phyloP scores from a whole-genome alignment of 495 filamentous ascomycete species.

The Astrocystis sublimbata region DNA sequence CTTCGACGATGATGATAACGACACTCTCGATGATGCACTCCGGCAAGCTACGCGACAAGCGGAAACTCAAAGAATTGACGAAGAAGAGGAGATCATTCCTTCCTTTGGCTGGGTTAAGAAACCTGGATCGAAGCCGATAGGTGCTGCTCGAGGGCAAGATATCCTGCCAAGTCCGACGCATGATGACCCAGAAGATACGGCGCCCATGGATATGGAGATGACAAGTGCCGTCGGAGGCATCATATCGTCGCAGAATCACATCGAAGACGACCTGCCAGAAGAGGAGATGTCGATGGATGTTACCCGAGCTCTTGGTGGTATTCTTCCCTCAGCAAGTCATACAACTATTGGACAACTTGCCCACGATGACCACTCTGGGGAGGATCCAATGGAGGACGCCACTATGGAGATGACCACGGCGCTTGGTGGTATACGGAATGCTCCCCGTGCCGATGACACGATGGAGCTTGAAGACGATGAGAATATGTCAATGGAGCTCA shows the following conservation, averaged over 20 bases:
- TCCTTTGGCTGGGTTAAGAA: slow-evolving; percentile 53
- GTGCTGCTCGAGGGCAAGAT: slow-evolving; percentile 19
- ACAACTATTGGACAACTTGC: slow-evolving; percentile 26
- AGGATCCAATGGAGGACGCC: slow-evolving; percentile 47
- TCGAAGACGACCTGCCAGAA: slow-evolving; percentile 39
- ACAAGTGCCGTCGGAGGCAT: slow-evolving; percentile 60
- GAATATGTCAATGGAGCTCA: slow-evolving; percentile 83
- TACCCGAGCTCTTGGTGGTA: slow-evolving; percentile 79
- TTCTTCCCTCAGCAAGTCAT: slow-evolving; percentile 55
- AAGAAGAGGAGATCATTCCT: slow-evolving; percentile 80
- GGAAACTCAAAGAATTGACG: slow-evolving; percentile 68
- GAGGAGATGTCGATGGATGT: slow-evolving; percentile 86
- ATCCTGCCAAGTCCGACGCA: slow-evolving; percentile 2
- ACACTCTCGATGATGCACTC: slow-evolving; percentile 73
- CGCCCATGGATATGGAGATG: slow-evolving; percentile 54
- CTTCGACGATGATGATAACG: slow-evolving; percentile 57
- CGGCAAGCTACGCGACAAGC: slow-evolving; percentile 72
- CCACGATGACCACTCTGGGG: slow-evolving; percentile 26
- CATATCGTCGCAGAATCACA: slow-evolving; percentile 37
- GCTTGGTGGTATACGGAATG: slow-evolving; percentile 61
- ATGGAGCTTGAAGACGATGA: slow-evolving; percentile 47
- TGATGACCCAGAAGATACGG: slow-evolving; percentile 26
- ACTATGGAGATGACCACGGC: slow-evolving; percentile 75
- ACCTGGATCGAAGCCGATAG: slow-evolving; percentile 18
- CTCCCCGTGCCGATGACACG: slow-evolving; percentile 27